Evolutionary conservation across 306 rosid genomes (phyloP).

Genomic region (Sesbania bispinosa): DNA sequence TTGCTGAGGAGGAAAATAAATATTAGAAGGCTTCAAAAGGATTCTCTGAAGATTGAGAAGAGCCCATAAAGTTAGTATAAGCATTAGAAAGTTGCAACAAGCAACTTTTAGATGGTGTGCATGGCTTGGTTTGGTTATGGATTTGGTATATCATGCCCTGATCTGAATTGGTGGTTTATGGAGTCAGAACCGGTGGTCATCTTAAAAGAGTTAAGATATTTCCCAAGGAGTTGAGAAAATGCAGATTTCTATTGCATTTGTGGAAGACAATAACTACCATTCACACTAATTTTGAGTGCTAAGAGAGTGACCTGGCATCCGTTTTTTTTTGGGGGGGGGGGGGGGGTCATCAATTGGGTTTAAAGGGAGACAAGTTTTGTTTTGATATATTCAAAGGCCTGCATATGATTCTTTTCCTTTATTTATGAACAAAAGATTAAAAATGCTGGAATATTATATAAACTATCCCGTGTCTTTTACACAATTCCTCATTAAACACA

Average conservation of each 20-base stretch:
- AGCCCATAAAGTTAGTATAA: not conserved
- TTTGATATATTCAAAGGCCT: too few relatives aligned
- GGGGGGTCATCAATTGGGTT: too few relatives aligned
- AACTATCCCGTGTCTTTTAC: not conserved
- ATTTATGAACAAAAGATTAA: too few relatives aligned
- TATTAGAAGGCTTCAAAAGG: not conserved
- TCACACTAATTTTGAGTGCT: not conserved
- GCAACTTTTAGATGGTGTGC: not conserved
- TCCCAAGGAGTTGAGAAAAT: constrained; percentile 16
- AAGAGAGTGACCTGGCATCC: not conserved
- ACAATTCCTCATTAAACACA: not conserved
- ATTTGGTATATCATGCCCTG: not conserved
- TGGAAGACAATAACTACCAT: not conserved
- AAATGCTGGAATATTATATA: not conserved
- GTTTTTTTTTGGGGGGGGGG: too few relatives aligned
- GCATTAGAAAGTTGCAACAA: too few relatives aligned
- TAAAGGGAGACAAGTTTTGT: too few relatives aligned
- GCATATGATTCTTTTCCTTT: too few relatives aligned
- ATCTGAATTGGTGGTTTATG: constrained; percentile 11
- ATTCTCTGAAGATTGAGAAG: constrained; percentile 1
- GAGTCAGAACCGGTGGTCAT: not conserved
- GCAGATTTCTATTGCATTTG: not conserved
- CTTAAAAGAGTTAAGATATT: too few relatives aligned
- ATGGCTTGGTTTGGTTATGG: constrained; percentile 19
- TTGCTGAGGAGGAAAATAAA: constrained; percentile 13